A percentile compares a stretch with the other conserved stretches of the same genome.
Conservation (phyloP, 345 rosid genomes). For the Arabidopsis suecica region DNA sequence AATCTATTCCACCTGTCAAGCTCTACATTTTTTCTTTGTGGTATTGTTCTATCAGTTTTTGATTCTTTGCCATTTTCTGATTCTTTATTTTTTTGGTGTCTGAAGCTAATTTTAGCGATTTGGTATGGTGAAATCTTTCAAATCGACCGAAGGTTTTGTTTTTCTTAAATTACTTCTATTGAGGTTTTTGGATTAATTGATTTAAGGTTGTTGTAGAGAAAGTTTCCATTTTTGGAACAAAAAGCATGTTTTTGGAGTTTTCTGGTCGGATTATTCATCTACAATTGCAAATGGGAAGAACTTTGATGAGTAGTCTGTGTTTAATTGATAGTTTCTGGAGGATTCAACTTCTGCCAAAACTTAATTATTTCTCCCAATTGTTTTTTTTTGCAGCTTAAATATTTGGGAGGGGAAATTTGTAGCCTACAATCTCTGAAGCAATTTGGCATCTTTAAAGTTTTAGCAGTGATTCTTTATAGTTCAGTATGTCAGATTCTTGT, state of each 20-base stretch:
- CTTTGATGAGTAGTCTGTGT: background rate
- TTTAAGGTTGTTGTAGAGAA: constrained; percentile 14
- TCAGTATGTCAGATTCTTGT: constrained; percentile 33
- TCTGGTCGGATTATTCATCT: constrained; percentile 25
- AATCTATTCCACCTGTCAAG: background rate
- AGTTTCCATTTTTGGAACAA: constrained; percentile 15
- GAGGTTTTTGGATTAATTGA: constrained; percentile 35
- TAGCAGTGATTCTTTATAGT: background rate
- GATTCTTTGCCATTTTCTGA: background rate
- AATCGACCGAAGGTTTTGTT: constrained; percentile 24
- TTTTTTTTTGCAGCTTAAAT: constrained; percentile 26
- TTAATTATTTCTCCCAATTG: constrained; percentile 5
- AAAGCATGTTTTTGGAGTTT: constrained; percentile 40
- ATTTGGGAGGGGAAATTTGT: background rate
- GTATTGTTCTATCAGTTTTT: constrained; percentile 27
- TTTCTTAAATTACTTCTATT: background rate
- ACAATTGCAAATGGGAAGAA: constrained; percentile 6
- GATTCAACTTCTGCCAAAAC: background rate
- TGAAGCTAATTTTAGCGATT: constrained; percentile 19
- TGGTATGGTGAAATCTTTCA: constrained; percentile 25
- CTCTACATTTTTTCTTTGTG: constrained; percentile 7
- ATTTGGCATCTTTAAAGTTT: constrained; percentile 23
- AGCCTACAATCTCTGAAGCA: constrained; percentile 35
- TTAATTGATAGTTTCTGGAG: background rate
- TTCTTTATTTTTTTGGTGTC: background rate